A percentile compares a stretch with the other conserved stretches of the same genome.
Conservation (phyloP, 2,329 filamentous ascomycete species). For the Phoma sp. region DNA sequence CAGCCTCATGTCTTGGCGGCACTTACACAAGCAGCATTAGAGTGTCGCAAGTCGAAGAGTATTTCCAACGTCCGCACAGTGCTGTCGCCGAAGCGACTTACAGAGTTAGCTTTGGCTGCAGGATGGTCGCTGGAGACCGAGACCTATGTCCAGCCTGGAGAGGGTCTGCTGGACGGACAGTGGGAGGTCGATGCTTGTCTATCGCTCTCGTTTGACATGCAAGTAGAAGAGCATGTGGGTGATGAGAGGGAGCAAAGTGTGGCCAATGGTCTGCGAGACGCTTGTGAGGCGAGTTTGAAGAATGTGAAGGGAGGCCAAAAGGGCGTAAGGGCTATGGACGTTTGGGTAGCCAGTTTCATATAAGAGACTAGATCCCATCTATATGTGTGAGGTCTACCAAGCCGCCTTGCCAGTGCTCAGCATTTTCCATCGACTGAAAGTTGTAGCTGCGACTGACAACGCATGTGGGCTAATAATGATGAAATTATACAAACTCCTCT, state of each 20-base stretch:
- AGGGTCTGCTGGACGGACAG: slow-evolving; percentile 55
- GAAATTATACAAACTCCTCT: too few relatives aligned
- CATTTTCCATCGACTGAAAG: too few relatives aligned
- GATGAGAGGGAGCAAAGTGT: slow-evolving; percentile 24
- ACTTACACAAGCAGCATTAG: slow-evolving; percentile 53
- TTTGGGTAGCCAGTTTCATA: slow-evolving; percentile 29
- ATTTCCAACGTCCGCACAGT: slow-evolving; percentile 57
- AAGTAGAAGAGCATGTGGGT: slow-evolving; percentile 20
- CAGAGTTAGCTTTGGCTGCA: slow-evolving; percentile 39
- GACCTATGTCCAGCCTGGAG: slow-evolving; percentile 43
- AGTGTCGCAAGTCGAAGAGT: slow-evolving; percentile 50
- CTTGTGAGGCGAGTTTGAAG: slow-evolving; percentile 29
- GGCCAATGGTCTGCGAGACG: slow-evolving; percentile 22
- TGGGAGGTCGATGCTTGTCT: slow-evolving; percentile 31
- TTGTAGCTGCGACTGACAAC: too few relatives aligned
- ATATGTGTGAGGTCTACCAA: too few relatives aligned
- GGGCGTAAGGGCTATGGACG: slow-evolving; percentile 27
- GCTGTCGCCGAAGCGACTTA: slow-evolving; percentile 52
- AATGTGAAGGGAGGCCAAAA: slow-evolving; percentile 18
- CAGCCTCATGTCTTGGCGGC: slow-evolving; percentile 60
- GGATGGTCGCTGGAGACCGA: slow-evolving; percentile 51
- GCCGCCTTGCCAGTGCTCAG: too few relatives aligned
- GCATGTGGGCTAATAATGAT: too few relatives aligned
- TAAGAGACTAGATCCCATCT: too few relatives aligned
- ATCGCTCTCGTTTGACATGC: slow-evolving; percentile 17